These are phyloP conservation scores for Neurospora cerealis DNA, from an alignment of 495 filamentous ascomycete genomes.

Conservation along the genomic window DNA sequence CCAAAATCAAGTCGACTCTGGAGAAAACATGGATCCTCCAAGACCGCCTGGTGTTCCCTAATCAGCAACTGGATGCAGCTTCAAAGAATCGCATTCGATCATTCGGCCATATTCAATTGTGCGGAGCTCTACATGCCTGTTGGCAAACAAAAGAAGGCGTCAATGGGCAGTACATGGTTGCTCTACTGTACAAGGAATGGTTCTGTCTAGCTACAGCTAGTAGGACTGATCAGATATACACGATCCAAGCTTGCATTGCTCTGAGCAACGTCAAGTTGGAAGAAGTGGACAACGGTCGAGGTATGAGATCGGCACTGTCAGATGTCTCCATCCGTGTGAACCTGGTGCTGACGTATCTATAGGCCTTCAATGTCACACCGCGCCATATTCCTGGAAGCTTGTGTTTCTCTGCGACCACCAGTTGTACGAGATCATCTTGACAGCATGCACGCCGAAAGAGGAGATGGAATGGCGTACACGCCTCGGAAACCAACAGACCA, in stretches of 20 bases:
- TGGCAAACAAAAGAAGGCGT: slow-evolving; percentile 61
- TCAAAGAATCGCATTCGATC: slow-evolving; percentile 53
- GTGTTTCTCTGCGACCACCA: slow-evolving; percentile 68
- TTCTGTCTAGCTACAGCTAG: slow-evolving; percentile 64
- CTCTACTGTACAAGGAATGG: slow-evolving; percentile 74
- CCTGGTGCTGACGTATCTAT: slow-evolving; percentile 6
- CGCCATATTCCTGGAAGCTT: slow-evolving; percentile 88
- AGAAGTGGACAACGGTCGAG: slow-evolving; percentile 70
- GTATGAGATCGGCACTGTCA: slow-evolving; percentile 33
- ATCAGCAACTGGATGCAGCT: slow-evolving; percentile 42
- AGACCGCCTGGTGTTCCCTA: slow-evolving; percentile 62
- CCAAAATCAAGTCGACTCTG: slow-evolving; percentile 44
- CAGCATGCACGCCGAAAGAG: slow-evolving; percentile 75
- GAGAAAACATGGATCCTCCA: slow-evolving; percentile 72
- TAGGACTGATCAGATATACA: slow-evolving; percentile 52
- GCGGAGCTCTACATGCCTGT: slow-evolving; percentile 77
- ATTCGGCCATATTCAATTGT: slow-evolving; percentile 73
- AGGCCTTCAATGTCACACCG: slow-evolving; percentile 82
- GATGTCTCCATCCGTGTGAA: not conserved
- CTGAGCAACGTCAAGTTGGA: slow-evolving; percentile 64
- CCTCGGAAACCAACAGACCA: slow-evolving; percentile 29
- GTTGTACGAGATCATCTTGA: slow-evolving; percentile 77
- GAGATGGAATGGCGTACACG: slow-evolving; percentile 64
- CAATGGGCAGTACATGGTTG: slow-evolving; percentile 74
- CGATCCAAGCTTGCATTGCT: slow-evolving; percentile 64